Percentiles rank a stretch among this genome's conserved stretches.
Evolutionary conservation across 2,329 filamentous ascomycete species (phyloP).

Genomic region (Ploettnerulaceae sp.): DNA sequence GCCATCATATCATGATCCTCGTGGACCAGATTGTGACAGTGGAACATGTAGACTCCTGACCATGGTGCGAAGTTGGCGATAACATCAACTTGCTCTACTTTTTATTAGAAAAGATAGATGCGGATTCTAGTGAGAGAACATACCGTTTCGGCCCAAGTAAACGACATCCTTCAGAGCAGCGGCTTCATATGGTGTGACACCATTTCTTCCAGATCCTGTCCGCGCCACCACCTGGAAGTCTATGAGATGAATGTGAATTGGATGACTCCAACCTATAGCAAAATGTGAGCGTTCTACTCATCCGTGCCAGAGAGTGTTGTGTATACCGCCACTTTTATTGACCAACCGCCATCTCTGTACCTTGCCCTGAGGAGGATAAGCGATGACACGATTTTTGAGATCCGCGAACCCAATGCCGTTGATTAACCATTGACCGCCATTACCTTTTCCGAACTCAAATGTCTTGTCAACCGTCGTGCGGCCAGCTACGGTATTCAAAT

Average conservation of each 20-base stretch:
- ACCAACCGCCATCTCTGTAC: constrained; percentile 39
- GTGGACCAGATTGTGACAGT: constrained; percentile 34
- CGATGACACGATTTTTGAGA: constrained; percentile 44
- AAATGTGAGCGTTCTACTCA: background rate
- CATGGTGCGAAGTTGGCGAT: constrained; percentile 48
- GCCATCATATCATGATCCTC: constrained; percentile 34
- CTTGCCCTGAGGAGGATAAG: constrained; percentile 42
- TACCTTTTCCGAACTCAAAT: constrained; percentile 43
- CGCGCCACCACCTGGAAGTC: constrained; percentile 51
- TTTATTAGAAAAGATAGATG: no score
- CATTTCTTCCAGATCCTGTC: constrained; percentile 35
- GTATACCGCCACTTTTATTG: constrained; percentile 19
- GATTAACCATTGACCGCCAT: constrained; percentile 46
- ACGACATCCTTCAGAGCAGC: constrained; percentile 54
- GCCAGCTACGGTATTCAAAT: background rate
- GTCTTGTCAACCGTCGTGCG: constrained; percentile 38
- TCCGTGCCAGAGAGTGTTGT: background rate
- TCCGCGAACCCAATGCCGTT: constrained; percentile 46
- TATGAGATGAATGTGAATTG: constrained; percentile 52
- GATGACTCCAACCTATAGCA: constrained; percentile 18
- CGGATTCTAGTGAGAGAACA: background rate
- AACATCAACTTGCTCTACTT: constrained; percentile 44
- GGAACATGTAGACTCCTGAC: constrained; percentile 48
- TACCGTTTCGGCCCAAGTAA: constrained; percentile 42
- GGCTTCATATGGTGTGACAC: constrained; percentile 45